Conservation (phyloP, 2,329 filamentous ascomycete genomes). For the Calonectria fujianensis region DNA sequence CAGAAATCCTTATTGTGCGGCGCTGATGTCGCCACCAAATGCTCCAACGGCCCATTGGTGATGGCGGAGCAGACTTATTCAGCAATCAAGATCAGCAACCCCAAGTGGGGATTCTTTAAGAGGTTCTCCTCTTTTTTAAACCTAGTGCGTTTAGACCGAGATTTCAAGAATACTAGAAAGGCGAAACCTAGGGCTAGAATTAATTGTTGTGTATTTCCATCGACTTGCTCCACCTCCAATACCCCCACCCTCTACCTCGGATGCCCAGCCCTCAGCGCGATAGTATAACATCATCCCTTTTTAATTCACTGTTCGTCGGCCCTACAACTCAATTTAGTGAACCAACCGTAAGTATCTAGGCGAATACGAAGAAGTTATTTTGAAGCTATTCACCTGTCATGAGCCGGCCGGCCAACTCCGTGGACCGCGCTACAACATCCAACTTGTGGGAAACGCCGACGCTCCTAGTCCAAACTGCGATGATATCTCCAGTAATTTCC, state of each 20-base stretch:
- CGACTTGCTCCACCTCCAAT: neutral
- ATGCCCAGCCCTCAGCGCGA: neutral
- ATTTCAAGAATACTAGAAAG: neutral
- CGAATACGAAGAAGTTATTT: neutral
- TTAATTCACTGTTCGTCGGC: neutral
- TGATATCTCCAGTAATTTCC: neutral
- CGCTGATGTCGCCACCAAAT: neutral
- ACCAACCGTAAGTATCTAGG: too few species aligned
- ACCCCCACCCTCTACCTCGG: neutral
- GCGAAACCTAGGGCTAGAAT: neutral
- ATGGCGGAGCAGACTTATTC: neutral
- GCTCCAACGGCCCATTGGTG: neutral
- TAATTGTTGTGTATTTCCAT: neutral
- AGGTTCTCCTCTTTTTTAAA: neutral
- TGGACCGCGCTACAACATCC: too few species aligned
- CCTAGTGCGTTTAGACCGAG: neutral
- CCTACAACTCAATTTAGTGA: neutral
- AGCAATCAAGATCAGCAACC: neutral
- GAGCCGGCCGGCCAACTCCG: neutral
- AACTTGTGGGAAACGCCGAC: neutral
- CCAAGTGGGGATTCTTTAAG: neutral
- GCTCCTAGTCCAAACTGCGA: neutral
- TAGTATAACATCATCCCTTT: neutral
- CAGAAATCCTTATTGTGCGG: neutral
- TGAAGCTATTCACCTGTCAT: neutral